These are phyloP conservation scores for Talaromyces nanjingensis DNA, from an alignment of 495 filamentous ascomycete genomes.

Conservation along the genomic window DNA sequence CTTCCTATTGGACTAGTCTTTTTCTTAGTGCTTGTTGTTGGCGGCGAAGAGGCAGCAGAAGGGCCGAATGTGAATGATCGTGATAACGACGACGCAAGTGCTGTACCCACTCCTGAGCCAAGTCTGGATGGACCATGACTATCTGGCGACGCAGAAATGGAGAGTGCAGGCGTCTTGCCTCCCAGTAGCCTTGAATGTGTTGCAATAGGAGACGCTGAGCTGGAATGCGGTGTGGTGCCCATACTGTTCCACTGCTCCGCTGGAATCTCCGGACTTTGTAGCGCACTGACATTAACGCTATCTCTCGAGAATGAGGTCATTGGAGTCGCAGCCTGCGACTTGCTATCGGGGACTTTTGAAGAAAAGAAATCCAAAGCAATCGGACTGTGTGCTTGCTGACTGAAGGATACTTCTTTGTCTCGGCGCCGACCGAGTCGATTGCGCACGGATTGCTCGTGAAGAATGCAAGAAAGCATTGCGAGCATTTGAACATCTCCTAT, in stretches of 20 bases:
- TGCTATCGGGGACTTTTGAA: constrained; percentile 20
- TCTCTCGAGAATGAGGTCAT: constrained; percentile 53
- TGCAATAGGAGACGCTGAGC: constrained; percentile 59
- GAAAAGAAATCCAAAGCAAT: constrained; percentile 30
- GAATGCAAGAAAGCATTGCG: constrained; percentile 87
- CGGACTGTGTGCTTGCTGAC: constrained; percentile 17
- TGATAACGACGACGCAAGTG: constrained; percentile 64
- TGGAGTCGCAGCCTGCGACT: constrained; percentile 27
- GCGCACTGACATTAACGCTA: constrained; percentile 44
- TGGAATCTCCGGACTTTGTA: constrained; percentile 47
- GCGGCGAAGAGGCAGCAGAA: constrained; percentile 65
- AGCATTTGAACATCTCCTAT: constrained; percentile 86
- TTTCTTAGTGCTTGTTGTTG: constrained; percentile 45
- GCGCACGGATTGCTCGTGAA: constrained; percentile 50
- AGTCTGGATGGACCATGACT: constrained; percentile 39
- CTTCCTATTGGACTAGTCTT: constrained; percentile 61
- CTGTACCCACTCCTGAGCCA: constrained; percentile 45
- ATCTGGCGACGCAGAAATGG: constrained; percentile 61
- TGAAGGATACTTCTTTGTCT: constrained; percentile 12
- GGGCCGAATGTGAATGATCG: constrained; percentile 60
- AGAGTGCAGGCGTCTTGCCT: constrained; percentile 50
- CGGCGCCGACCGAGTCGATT: constrained; percentile 8
- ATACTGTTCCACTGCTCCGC: constrained; percentile 8
- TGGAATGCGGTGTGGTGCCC: constrained; percentile 47
- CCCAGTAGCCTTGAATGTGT: constrained; percentile 24